A percentile compares a stretch with the other conserved stretches of the same genome.
phyloP scores from a whole-genome alignment of 2,329 filamentous ascomycete genomes.

The Diaporthe destruens region DNA sequence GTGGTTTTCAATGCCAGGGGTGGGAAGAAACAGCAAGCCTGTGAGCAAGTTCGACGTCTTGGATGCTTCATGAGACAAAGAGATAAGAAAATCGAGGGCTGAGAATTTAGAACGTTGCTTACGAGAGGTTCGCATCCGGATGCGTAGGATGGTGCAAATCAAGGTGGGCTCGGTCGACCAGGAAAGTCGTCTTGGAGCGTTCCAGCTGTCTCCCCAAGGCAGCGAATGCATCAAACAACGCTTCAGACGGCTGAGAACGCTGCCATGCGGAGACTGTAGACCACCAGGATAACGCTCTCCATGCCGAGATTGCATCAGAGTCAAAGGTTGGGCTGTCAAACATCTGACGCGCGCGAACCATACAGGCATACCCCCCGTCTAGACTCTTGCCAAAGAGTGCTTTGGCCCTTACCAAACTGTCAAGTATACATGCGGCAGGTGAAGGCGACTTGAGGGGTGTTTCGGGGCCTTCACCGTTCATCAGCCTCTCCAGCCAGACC shows the following conservation, averaged over 20 bases:
- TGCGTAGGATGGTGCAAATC: slow-evolving; percentile 66
- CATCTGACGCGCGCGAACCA: slow-evolving; percentile 61
- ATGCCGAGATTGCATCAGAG: slow-evolving; percentile 56
- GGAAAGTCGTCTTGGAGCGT: slow-evolving; percentile 52
- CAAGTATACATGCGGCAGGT: slow-evolving; percentile 54
- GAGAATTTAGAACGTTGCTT: not conserved
- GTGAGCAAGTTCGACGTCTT: not conserved
- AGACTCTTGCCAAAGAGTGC: slow-evolving; percentile 54
- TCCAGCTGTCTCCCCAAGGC: slow-evolving; percentile 54
- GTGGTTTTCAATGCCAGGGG: not conserved
- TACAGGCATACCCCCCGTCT: slow-evolving; percentile 62
- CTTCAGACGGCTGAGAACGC: slow-evolving; percentile 58
- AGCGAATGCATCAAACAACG: slow-evolving; percentile 66
- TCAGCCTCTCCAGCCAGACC: slow-evolving; percentile 63
- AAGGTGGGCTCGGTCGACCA: slow-evolving; percentile 65
- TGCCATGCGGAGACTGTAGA: slow-evolving; percentile 65
- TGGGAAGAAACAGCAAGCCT: no score
- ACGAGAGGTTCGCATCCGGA: slow-evolving; percentile 61
- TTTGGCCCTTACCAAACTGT: slow-evolving; percentile 54
- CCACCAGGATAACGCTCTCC: slow-evolving; percentile 63
- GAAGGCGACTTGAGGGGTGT: slow-evolving; percentile 22
- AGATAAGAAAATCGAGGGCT: no score
- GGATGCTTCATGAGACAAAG: not conserved
- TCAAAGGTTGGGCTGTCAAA: slow-evolving; percentile 54
- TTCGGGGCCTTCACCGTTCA: slow-evolving; percentile 46